Base-by-base conservation (phyloP, 2,329 filamentous ascomycete genomes). In the Phialocephala subalpina region DNA sequence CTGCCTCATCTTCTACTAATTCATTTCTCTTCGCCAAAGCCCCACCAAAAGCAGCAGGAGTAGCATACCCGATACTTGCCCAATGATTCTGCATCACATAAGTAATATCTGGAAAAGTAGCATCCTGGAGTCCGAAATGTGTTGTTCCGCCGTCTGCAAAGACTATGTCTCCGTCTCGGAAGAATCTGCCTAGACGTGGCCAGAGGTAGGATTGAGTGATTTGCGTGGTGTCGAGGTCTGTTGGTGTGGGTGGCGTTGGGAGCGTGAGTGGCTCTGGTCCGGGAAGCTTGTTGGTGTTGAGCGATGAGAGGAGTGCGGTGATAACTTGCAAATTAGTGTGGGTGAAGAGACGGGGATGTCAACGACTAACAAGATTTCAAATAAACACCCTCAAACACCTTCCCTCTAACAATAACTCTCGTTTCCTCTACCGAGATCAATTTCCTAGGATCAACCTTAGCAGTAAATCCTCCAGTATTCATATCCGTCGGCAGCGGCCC, bases 351-450 rank as follows among this genome's bases (percentile, higher is more conserved):
- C 81, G 59, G 83, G 82, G 11, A 97, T 80, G 83, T 4, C 90
- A 96, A 68, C n/a, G 94, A 82, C 71, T 85, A 81, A 45, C 58
- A 60, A 60, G 38, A 88, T 66, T 88, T 89, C 89, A 95, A 93
- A 64, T 87, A 84, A 7, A 95, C 84, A 56, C 88, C 87, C 76
- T 94, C 45, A 18, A 49, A 95, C 69, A 90, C 87, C 0, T 90
- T 90, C 77, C 92, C 92, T 60, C 89, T 84, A 42, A 96, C 90
- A 63, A 87, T 86, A 73, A 91, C 88, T 71, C 87, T 85, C 67
- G 86, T 88, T 74, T 87, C 90, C 79, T 95, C 90, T 73, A 64
- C 62, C 20, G 69, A 64, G 5, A 73, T 70, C 80, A 81, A 33
- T 78, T 75, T 59, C 47, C 76, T 77, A 3, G 80, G 76, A 61